These are phyloP conservation scores for Cyberlindnera mississippiensis DNA, from an alignment of 805 yeast species.

Conservation along the genomic window DNA sequence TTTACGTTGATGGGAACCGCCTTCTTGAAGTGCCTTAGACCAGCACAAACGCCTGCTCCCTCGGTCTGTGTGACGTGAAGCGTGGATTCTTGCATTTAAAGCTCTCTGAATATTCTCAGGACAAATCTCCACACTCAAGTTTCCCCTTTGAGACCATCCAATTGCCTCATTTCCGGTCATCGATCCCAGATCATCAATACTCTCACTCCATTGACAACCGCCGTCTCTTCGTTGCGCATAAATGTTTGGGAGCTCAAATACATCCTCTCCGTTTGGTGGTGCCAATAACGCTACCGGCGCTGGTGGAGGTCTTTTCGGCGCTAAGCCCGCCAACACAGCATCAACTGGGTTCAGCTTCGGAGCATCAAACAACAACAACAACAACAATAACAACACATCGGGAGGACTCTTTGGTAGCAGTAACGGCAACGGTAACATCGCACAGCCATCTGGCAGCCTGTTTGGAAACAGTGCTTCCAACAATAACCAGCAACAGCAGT, in stretches of 20 bases:
- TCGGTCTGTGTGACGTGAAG: too few species aligned
- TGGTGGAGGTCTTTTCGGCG: constrained; percentile 13
- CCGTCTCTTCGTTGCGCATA: not conserved
- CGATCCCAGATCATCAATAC: not conserved
- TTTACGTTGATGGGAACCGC: not conserved
- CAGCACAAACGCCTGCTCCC: too few species aligned
- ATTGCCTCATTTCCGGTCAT: too few species aligned
- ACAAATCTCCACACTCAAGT: too few species aligned
- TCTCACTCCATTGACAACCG: not conserved
- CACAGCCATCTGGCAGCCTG: constrained; percentile 2
- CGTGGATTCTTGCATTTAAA: too few species aligned
- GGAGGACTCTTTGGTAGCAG: constrained; percentile 13
- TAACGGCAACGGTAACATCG: not conserved
- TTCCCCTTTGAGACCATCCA: too few species aligned
- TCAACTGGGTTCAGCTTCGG: constrained; percentile 12
- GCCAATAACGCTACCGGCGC: constrained; percentile 1
- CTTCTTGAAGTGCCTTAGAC: not conserved
- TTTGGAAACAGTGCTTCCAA: constrained; percentile 8
- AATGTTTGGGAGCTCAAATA: constrained; percentile 18
- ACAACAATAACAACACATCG: constrained; percentile 3
- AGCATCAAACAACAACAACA: constrained; percentile 5
- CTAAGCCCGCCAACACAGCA: constrained; percentile 5
- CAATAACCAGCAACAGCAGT: constrained; percentile 1
- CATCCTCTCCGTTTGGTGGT: constrained; percentile 18
- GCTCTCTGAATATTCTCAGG: too few species aligned